Conservation (phyloP, 768 basidiomycete genomes). For the Calvatia gigantea region DNA sequence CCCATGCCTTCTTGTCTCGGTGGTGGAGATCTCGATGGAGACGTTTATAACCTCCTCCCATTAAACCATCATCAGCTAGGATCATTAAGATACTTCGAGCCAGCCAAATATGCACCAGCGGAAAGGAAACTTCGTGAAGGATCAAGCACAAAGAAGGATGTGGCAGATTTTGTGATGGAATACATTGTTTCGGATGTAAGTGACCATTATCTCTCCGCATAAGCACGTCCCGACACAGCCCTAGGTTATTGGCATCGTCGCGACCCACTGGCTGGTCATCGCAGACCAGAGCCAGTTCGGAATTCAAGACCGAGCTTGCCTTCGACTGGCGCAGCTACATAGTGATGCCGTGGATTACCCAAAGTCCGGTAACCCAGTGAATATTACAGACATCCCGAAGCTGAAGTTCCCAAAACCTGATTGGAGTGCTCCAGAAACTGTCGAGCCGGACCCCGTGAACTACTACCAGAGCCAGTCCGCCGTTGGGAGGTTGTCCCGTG, state of each 20-base stretch:
- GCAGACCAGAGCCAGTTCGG: slow-evolving; percentile 49
- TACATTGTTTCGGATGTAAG: slow-evolving; percentile 60
- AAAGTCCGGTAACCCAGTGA: slow-evolving; percentile 48
- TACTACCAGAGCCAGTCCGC: slow-evolving; percentile 53
- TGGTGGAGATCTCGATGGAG: slow-evolving; percentile 69
- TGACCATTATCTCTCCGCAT: background rate
- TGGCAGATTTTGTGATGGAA: slow-evolving; percentile 65
- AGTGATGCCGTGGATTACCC: slow-evolving; percentile 65
- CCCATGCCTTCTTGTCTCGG: slow-evolving; percentile 60
- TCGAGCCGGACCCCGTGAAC: slow-evolving; percentile 26
- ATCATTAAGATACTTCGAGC: slow-evolving; percentile 21
- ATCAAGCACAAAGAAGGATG: slow-evolving; percentile 54
- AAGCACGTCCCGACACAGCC: background rate
- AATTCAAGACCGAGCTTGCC: slow-evolving; percentile 49
- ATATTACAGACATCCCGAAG: slow-evolving; percentile 37
- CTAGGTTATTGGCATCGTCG: slow-evolving; percentile 56
- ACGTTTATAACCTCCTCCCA: slow-evolving; percentile 50
- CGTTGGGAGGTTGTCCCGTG: slow-evolving; percentile 59
- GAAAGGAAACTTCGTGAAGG: slow-evolving; percentile 37
- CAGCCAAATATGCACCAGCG: slow-evolving; percentile 49
- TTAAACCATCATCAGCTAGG: slow-evolving; percentile 33
- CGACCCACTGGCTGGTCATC: slow-evolving; percentile 57
- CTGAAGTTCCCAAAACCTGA: slow-evolving; percentile 45
- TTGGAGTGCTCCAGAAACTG: slow-evolving; percentile 62
- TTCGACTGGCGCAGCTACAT: slow-evolving; percentile 49